A percentile compares a stretch with the other conserved stretches of the same genome.
Conservation (phyloP, 345 rosid genomes). For the Nasturtium officinale region DNA sequence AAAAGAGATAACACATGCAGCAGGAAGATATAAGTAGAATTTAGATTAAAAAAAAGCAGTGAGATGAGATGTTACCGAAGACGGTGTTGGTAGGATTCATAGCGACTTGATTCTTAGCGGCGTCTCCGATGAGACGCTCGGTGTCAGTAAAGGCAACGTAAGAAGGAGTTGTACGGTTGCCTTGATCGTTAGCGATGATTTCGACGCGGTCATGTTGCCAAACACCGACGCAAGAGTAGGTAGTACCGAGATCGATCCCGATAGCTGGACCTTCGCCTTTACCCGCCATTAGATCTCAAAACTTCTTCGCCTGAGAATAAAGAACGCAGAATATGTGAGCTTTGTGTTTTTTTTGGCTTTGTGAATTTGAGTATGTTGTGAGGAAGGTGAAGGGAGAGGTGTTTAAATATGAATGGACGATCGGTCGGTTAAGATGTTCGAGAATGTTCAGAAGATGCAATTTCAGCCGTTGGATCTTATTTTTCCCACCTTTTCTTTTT, state of each 20-base stretch:
- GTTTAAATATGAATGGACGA: neutral
- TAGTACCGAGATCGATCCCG: conserved; percentile 41
- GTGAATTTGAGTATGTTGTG: neutral
- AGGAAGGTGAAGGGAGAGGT: neutral
- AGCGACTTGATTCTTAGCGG: conserved; percentile 78
- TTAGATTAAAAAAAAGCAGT: no score
- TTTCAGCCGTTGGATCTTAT: conserved; percentile 38
- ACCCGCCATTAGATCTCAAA: conserved; percentile 34
- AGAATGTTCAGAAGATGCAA: conserved; percentile 28
- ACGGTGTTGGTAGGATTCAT: conserved; percentile 78
- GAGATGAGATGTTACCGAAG: conserved; percentile 51
- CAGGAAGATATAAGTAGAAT: conserved; percentile 31
- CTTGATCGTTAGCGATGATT: conserved; percentile 74
- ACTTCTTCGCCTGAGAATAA: conserved; percentile 6
- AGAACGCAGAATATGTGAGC: neutral
- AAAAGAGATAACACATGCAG: conserved; percentile 34
- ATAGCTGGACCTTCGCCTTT: conserved; percentile 46
- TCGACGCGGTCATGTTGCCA: conserved; percentile 81
- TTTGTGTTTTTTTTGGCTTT: neutral
- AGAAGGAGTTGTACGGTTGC: conserved; percentile 73
- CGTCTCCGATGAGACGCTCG: conserved; percentile 69
- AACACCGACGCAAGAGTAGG: conserved; percentile 63
- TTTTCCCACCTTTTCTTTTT: neutral
- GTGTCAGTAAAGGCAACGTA: conserved; percentile 64
- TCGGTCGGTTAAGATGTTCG: conserved; percentile 32